Base-by-base conservation (phyloP, 148 eudicot species). In the Nepenthes gracilis region DNA sequence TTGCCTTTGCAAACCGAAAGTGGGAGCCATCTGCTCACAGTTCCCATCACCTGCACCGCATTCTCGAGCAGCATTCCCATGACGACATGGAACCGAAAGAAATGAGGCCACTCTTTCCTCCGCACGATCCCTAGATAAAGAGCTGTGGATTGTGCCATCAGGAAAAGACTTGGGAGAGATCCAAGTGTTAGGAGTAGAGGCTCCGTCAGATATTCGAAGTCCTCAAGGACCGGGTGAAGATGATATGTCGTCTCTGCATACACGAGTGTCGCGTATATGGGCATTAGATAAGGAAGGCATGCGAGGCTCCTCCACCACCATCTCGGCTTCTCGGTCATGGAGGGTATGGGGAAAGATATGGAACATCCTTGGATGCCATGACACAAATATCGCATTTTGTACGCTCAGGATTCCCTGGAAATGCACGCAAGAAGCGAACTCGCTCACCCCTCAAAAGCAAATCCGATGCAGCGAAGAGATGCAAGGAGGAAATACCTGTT, bases 301-400 rank as follows among this genome's bases (percentile, higher is more conserved):
- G 97, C 95, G 12, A 87, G 51, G 36, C 77, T 71, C 61, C 97
- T 78, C 89, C 88, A 87, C 82, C 81, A 91, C 95, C 95, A 87
- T 72, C 55, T 59, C 5, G 95, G 95, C 74, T 85, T 91, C 60
- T 77, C 66, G 23, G 71, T 71, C 80, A 77, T 82, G 11, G 65
- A 32, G 97, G 89, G 72, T 49, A 84, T 1, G 76, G 59, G 54
- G 56, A 68, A 64, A 80, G 67, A 55, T 51, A 67, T 8, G 78
- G 79, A 15, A 64, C 67, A 53, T 80, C 86, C 35, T 77, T 82
- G 37, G 86, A 70, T 62, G 95, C 91, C 49, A 68, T 74, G 56
- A 77, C 75, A 4, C 78, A 47, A 1, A 34, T 36, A 32, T 36
- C 2, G 15, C 37, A 13, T 11, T 2, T 6, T 15, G 47, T 63